Evolutionary conservation across 2,329 filamentous ascomycete genomes (phyloP).

Genomic region (Peltaster fructicola): DNA sequence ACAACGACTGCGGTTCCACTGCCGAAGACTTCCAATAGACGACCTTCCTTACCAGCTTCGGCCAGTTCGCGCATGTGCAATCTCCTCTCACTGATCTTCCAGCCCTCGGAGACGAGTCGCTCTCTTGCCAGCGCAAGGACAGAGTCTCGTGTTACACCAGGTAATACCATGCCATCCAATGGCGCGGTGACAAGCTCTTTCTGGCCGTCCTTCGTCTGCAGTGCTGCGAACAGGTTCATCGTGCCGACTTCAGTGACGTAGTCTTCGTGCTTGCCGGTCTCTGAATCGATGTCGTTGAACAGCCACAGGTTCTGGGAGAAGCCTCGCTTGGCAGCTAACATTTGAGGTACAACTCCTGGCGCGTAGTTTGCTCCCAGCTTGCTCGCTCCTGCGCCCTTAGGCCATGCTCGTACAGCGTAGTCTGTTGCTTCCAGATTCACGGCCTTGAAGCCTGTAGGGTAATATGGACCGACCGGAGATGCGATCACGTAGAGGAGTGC

Average conservation of each 20-base stretch:
- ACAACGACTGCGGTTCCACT: conserved; percentile 89
- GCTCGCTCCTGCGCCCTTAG: conserved; percentile 91
- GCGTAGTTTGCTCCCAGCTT: conserved; percentile 98
- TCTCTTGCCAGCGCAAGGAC: conserved; percentile 75
- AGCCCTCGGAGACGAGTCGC: conserved; percentile 66
- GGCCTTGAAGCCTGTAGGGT: conserved; percentile 96
- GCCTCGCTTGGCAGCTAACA: conserved; percentile 74
- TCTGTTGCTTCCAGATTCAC: conserved; percentile 88
- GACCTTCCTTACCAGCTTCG: conserved; percentile 65
- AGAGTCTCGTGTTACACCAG: conserved; percentile 86
- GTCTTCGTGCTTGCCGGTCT: conserved; percentile 42
- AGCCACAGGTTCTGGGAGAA: conserved; percentile 99
- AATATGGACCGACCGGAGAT: conserved; percentile 92
- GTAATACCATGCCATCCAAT: conserved; percentile 87
- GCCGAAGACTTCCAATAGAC: conserved; percentile 84
- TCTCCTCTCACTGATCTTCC: conserved; percentile 76
- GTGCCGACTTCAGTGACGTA: conserved; percentile 95
- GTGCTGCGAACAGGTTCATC: conserved; percentile 90
- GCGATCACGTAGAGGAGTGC: conserved; percentile 91
- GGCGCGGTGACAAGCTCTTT: conserved; percentile 91
- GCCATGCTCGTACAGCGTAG: conserved; percentile 68
- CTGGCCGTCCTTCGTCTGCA: conserved; percentile 75
- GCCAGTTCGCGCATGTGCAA: conserved; percentile 77
- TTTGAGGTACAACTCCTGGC: conserved; percentile 94
- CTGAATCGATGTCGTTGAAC: conserved; percentile 48